Conservation (phyloP, 768 basidiomycete genomes). For the Termitomyces sp. region DNA sequence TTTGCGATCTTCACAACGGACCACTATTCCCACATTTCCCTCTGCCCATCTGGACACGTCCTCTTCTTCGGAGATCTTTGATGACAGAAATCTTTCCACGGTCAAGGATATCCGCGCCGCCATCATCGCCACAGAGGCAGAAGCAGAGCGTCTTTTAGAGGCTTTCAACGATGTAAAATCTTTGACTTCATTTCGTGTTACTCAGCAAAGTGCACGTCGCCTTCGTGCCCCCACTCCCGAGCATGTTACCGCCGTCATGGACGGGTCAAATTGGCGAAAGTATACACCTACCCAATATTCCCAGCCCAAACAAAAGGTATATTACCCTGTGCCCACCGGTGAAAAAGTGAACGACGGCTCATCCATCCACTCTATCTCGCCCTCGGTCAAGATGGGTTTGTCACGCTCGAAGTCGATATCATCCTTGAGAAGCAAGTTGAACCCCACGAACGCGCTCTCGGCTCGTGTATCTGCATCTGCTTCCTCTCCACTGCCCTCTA, state of each 20-base stretch:
- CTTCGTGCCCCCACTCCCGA: conserved; percentile 24
- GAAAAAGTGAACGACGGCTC: conserved; percentile 28
- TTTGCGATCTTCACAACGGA: conserved; percentile 8
- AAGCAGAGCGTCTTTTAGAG: conserved; percentile 54
- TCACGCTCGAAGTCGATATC: conserved; percentile 38
- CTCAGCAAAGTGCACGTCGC: conserved; percentile 33
- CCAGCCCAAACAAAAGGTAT: conserved; percentile 5
- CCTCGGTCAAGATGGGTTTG: conserved; percentile 34
- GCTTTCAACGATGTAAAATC: conserved; percentile 68
- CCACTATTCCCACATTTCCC: conserved; percentile 17
- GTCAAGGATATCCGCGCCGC: conserved; percentile 53
- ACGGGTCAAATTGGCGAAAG: conserved; percentile 30
- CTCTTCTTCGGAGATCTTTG: conserved; percentile 34
- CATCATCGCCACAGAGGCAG: conserved; percentile 59
- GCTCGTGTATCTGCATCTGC: conserved; percentile 19
- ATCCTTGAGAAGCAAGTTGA: conserved; percentile 19
- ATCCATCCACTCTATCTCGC: conserved; percentile 38
- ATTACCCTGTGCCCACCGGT: conserved; percentile 5
- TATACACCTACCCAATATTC: conserved; percentile 17
- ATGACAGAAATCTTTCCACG: conserved; percentile 49
- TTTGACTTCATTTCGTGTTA: conserved; percentile 43
- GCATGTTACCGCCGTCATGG: conserved; percentile 23
- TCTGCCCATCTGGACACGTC: conserved; percentile 16
- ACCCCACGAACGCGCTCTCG: conserved; percentile 23
- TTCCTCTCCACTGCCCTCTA: conserved; percentile 16